Base-by-base conservation (phyloP, 148 eudicot species). In the Salicornia ramosissima region DNA sequence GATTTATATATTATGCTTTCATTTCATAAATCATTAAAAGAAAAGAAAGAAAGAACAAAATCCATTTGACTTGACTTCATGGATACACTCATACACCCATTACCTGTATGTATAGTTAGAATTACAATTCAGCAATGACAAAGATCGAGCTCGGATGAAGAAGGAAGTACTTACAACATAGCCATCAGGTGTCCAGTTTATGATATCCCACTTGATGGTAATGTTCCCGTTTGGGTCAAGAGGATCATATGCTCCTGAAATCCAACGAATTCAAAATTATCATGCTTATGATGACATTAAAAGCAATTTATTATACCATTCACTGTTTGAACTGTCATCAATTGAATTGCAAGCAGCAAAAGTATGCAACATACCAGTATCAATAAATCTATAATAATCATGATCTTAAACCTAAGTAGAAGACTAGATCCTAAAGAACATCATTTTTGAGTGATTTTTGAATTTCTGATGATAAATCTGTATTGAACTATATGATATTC, bases 121-220 rank as follows among this genome's bases (percentile, higher is more conserved):
- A 19, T 15, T 0, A 42, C 47, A 47, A 43, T 25, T 19, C 10
- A 28, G 33, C 33, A 50, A 34, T n/a, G 6, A 22, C 30, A 18
- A 45, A 6, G 51, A n/a, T n/a, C n/a, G n/a, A 64, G 13, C 52
- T 50, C 56, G 26, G 10, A 26, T 1, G 4, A 54, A 31, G 29
- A 11, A 25, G 6, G 61, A 65, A 67, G 16, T 74, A 78, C 97
- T 84, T 79, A 92, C 97, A 63, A 84, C 82, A 70, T 92, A 92
- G 62, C 97, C 97, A 83, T 89, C 91, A 55, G 88, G 77, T 59
- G 92, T 89, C 96, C 97, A 92, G 52, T 59, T 79, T 10, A 84
- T 77, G 65, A 89, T 64, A 78, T 92, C 97, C 97, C 97, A 92
- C 71, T 92, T 92, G 66, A 92, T 80, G 39, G 92, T 92, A 75